phyloP scores from a whole-genome alignment of 2,329 filamentous ascomycete species.

The Ascochyta viciae-villosae region DNA sequence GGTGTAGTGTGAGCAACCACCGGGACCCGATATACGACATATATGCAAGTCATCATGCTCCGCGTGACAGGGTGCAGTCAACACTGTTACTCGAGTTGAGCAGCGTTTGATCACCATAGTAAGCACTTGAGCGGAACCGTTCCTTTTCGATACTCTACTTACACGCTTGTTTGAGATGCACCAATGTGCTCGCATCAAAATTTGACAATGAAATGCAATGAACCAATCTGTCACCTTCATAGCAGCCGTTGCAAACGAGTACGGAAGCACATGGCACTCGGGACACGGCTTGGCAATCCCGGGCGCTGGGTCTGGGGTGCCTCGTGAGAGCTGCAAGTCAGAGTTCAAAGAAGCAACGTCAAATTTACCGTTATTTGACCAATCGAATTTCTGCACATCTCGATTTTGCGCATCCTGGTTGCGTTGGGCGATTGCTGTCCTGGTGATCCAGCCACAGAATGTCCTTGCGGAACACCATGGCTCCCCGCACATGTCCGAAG shows the following conservation, averaged over 20 bases:
- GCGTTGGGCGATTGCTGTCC: constrained; percentile 2
- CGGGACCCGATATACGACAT: neutral
- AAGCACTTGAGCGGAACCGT: constrained; percentile 7
- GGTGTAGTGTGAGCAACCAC: neutral
- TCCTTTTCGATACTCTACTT: neutral
- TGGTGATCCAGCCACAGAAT: constrained; percentile 17
- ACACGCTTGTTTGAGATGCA: constrained; percentile 8
- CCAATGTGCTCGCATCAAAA: neutral
- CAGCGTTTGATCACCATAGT: neutral
- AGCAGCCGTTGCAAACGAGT: neutral
- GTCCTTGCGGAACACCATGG: constrained; percentile 9
- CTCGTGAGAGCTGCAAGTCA: constrained; percentile 7
- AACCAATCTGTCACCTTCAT: neutral
- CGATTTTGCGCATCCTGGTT: neutral
- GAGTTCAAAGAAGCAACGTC: neutral
- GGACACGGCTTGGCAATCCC: constrained; percentile 3
- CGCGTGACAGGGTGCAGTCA: neutral
- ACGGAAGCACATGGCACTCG: constrained; percentile 10
- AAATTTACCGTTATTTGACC: neutral
- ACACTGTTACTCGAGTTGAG: neutral
- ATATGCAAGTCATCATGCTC: constrained; percentile 12
- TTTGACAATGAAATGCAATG: neutral
- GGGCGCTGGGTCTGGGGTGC: constrained; percentile 1
- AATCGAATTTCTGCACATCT: neutral
- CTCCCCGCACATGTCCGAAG: constrained; percentile 19